phyloP scores from a whole-genome alignment of 2,329 filamentous ascomycete genomes.

The Nothomitra cinnamomea region DNA sequence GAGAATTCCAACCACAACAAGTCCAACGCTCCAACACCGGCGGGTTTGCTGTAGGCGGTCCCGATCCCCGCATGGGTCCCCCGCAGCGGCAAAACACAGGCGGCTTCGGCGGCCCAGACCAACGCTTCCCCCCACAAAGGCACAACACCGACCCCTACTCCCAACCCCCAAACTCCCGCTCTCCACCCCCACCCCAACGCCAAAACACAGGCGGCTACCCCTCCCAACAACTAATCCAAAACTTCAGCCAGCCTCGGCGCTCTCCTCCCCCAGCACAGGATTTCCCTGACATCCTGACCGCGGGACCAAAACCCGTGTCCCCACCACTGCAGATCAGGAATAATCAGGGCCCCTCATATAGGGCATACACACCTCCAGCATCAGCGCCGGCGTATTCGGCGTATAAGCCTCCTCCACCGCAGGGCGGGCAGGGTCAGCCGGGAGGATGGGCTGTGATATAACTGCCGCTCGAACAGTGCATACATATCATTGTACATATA shows the following conservation, averaged over 20 bases:
- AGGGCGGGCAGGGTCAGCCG: neutral
- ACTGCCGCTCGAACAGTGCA: neutral
- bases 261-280: neutral
- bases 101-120: neutral
- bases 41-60: too few species aligned
- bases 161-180: too few species aligned
- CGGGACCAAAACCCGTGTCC: neutral
- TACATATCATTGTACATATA: too few species aligned
- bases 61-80: neutral
- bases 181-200: too few species aligned
- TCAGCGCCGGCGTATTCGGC: neutral
- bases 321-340: neutral
- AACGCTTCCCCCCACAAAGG: neutral
- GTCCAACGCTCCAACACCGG: too few species aligned
- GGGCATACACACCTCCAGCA: neutral
- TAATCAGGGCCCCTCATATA: neutral
- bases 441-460: neutral
- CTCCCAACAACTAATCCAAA: too few species aligned
- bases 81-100: neutral
- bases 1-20: neutral
- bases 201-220: too few species aligned
- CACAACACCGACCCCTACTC: neutral
- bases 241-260: too few species aligned
- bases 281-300: neutral
- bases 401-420: neutral